A percentile compares a stretch with the other conserved stretches of the same genome.
These are phyloP conservation scores for Podochytrium sp. DNA, from an alignment of 192 early-diverging fungal genomes.

Conservation along the genomic window DNA sequence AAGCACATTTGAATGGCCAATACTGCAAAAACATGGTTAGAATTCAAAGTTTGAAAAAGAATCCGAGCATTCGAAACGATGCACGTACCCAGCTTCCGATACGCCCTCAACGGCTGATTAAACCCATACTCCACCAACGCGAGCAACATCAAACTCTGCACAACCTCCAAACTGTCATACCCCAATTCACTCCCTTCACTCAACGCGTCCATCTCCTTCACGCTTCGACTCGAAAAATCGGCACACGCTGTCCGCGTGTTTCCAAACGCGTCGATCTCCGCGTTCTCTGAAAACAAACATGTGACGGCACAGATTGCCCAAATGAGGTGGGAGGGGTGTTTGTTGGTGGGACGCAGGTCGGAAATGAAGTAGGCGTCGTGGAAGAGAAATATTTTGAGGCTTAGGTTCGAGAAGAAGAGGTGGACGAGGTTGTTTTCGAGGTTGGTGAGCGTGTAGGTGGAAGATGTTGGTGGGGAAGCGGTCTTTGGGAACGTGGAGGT, in stretches of 20 bases:
- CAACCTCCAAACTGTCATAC: constrained; percentile 16
- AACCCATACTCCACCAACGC: constrained; percentile 21
- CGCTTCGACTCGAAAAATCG: not conserved
- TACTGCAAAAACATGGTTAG: not conserved
- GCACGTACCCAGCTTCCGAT: constrained; percentile 27
- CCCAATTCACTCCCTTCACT: not conserved
- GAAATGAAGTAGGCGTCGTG: constrained; percentile 19
- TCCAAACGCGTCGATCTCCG: constrained; percentile 3
- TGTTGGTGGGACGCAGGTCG: constrained; percentile 1
- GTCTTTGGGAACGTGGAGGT: not conserved
- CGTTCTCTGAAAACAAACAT: constrained; percentile 18
- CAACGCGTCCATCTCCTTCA: not conserved
- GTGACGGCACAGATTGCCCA: constrained; percentile 15
- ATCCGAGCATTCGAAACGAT: not conserved
- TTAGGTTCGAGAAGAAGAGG: constrained; percentile 16
- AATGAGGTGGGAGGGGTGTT: constrained; percentile 20
- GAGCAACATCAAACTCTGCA: constrained; percentile 18
- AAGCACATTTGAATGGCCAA: constrained; percentile 25
- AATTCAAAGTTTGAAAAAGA: not conserved
- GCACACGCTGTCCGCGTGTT: not conserved
- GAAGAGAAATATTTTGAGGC: constrained; percentile 2
- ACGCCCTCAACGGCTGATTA: constrained; percentile 23
- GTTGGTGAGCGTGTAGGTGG: constrained; percentile 4
- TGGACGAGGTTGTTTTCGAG: constrained; percentile 24
- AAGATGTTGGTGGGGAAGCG: not conserved